Base-by-base conservation (phyloP, 345 rosid genomes). In the Salix koriyanagi region DNA sequence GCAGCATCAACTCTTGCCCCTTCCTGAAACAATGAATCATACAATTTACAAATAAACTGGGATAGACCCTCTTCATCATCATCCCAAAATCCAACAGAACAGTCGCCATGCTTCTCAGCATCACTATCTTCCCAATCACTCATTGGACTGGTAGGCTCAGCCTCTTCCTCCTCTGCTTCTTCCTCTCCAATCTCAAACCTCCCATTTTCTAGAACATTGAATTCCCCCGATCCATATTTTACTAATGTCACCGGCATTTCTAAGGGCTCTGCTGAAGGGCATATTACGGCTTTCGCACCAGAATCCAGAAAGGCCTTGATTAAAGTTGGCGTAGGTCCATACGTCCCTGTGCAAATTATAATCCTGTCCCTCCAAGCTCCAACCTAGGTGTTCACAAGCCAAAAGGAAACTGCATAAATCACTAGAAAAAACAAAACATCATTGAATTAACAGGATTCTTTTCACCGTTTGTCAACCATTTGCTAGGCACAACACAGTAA, bases 281-380 rank as follows among this genome's bases (percentile, higher is more conserved):
- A 88, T 32, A 92, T 78, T 42, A 96, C 90, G 28, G 95, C 92
- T 84, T 96, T 93, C 67, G 97, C 99, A 75, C 99, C 98, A 32
- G 94, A 90, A 83, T 96, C 98, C 41, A 84, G 81, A 71, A 89
- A 83, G n/a, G 89, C 91, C 84, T 86, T 89, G 26, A 87, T 78
- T 77, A 93, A 76, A 73, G 90, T 75, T 80, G 85, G 85, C 48
- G 87, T 83, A 34, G 91, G 97, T 71, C 99, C 99, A 60, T 84
- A 92, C 39, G 88, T 87, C 75, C 98, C 99, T 3, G 97, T 83
- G 86, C 90, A 96, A 42, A 96, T 79, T 77, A 96, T 92, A 71
- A 96, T 88, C 89, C 98, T 89, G 62, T 93, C 99, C 81, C 99
- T 89, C 98, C 99, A 96, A 74, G 97, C 97, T 82, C 99, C 99